Evolutionary conservation across 345 rosid species (phyloP).

Genomic region (Syzygium grande): DNA sequence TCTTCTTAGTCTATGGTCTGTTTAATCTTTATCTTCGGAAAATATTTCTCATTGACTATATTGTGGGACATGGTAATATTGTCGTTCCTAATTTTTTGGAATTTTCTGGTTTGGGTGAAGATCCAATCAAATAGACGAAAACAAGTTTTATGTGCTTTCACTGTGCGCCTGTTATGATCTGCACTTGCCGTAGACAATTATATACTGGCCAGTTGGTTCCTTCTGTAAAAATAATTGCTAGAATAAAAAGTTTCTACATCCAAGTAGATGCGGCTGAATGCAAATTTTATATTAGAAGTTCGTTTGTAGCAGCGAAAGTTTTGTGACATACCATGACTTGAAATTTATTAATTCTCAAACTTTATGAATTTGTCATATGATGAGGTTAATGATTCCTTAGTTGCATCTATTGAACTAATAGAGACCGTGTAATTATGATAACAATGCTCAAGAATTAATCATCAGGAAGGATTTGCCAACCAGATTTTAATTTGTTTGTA

Average conservation of each 20-base stretch:
- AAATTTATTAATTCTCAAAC: neutral
- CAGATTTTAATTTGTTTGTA: neutral
- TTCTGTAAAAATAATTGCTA: neutral
- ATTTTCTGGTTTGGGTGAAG: slow-evolving; percentile 41
- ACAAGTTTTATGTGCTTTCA: neutral
- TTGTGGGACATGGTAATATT: neutral
- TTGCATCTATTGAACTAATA: neutral
- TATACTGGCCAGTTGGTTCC: neutral
- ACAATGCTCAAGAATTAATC: neutral
- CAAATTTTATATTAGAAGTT: neutral
- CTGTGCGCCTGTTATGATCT: neutral
- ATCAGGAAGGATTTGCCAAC: neutral
- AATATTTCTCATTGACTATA: neutral
- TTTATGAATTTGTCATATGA: neutral
- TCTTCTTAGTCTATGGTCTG: neutral
- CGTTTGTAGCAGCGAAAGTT: neutral
- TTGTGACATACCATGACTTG: neutral
- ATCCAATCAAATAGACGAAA: neutral
- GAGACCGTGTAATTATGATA: neutral
- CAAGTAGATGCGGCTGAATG: neutral
- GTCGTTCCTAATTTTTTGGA: slow-evolving; percentile 39
- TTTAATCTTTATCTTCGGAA: neutral
- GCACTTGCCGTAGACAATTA: neutral
- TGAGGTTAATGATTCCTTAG: neutral
- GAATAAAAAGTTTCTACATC: neutral